Conservation (phyloP, 225 moss, liverwort and hornwort species). For the Pseudoscleropodium purum region DNA sequence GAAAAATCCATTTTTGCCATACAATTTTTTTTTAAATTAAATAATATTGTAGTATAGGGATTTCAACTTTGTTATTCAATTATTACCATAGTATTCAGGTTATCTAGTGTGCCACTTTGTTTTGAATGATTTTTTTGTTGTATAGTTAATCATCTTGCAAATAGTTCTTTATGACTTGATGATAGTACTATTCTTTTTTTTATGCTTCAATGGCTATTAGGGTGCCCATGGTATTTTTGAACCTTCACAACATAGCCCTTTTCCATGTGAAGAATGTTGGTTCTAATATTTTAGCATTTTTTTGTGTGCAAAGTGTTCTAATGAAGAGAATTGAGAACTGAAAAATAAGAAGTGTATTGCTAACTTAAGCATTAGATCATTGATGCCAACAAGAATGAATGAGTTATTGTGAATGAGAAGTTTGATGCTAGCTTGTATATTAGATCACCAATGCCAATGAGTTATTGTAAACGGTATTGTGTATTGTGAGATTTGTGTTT, state of each 20-base stretch:
- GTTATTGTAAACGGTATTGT: not conserved
- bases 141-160: not conserved
- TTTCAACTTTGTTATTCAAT: not conserved
- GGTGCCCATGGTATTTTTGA: not conserved
- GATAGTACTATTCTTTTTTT: not conserved
- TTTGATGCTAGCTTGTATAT: not conserved
- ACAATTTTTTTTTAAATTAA: no score
- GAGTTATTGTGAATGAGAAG: not conserved
- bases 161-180: not conserved
- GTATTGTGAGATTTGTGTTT: rapidly evolving
- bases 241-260: not conserved
- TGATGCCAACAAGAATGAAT: not conserved
- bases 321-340: not conserved
- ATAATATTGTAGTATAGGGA: no score
- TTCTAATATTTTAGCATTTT: not conserved
- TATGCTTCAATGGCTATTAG: not conserved
- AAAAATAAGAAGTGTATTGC: not conserved
- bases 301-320: not conserved
- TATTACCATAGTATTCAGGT: rapidly evolving
- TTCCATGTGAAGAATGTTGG: no score
- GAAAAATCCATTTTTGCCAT: not conserved
- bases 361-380: not conserved
- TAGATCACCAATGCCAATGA: not conserved
- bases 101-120: no score
- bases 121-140: not conserved